Evolutionary conservation across 2,329 filamentous ascomycete genomes (phyloP), one percentile per base, ranked within the genome.

Genomic region (Arthrobotrys sphaeroides): DNA sequence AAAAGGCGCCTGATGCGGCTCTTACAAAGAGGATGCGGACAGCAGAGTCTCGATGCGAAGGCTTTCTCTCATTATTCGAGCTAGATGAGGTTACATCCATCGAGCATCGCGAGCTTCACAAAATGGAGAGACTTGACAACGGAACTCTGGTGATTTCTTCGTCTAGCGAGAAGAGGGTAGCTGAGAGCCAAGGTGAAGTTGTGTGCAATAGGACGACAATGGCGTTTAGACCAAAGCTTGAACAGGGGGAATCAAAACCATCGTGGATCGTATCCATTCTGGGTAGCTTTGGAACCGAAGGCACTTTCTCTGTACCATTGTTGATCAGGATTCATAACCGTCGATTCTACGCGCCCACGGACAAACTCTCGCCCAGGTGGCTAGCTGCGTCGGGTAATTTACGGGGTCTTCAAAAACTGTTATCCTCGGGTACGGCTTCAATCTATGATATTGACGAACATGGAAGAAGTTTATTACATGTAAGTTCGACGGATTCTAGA

Each of bases 381-480:
- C 24, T 74, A 5, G 62, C 61, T 6, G 13, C 22, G 2, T n/a
- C 16, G 3, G 70, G 70, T 1, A 28, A 74, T n/a, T 18, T 74
- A 1, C 7, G 28, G 13, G 26, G 55, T 7, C 16, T 75, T 12
- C 42, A 75, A n/a, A n/a, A 6, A 5, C 16, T 68, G 4, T 43
- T 75, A 7, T 31, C 55, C 0, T 47, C 55, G 10, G 55, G 70
- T 13, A 9, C n/a, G 16, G 26, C 40, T 9, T 68, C 62, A 0
- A 18, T 75, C 5, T 75, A 68, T 45, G 70, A 75, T 38, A 16
- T 51, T 18, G 22, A 75, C 18, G 13, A 69, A 9, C 5, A 43
- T 24, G 70, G 70, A 0, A 47, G 20, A n/a, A 75, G 53, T 28
- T 22, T 75, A 20, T 36, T 75, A 16, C 70, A 75, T 10, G 70